phyloP scores from a whole-genome alignment of 805 yeast genomes.

The Yarrowia hollandica region DNA sequence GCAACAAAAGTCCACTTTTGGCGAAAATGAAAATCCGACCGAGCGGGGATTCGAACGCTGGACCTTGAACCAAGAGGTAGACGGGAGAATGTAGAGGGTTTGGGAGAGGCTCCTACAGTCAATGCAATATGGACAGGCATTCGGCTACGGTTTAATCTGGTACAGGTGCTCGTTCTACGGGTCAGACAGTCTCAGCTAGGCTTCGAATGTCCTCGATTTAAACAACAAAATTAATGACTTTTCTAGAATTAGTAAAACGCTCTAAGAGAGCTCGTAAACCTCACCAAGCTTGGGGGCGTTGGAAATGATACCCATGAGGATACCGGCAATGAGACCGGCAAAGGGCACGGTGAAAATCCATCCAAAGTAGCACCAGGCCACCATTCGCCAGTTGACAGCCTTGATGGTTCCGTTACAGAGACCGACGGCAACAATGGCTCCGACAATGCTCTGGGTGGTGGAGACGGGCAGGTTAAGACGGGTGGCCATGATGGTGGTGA shows the following conservation, averaged over 20 bases:
- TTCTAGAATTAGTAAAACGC: background rate
- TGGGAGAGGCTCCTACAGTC: no score
- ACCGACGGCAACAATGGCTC: constrained; percentile 76
- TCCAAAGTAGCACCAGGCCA: constrained; percentile 66
- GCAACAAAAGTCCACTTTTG: no score
- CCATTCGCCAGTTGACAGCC: constrained; percentile 77
- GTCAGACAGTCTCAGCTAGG: no score
- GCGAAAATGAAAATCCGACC: no score
- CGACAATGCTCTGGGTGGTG: constrained; percentile 77
- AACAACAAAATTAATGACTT: constrained; percentile 11
- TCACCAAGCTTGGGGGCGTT: constrained; percentile 42
- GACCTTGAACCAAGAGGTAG: no score
- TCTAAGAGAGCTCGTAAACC: constrained; percentile 35
- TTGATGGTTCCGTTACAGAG: constrained; percentile 63
- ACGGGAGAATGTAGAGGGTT: no score
- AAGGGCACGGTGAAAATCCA: constrained; percentile 73
- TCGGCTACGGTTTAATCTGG: no score
- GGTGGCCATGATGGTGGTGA: constrained; percentile 73
- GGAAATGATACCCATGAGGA: constrained; percentile 42
- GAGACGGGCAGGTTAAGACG: constrained; percentile 71
- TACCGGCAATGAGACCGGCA: constrained; percentile 72
- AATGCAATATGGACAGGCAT: no score
- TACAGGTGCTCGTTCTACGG: no score
- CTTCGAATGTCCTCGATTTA: no score
- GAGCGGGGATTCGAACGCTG: no score